Base-by-base conservation (phyloP, 148 eudicot genomes). In the Camellia japonica region DNA sequence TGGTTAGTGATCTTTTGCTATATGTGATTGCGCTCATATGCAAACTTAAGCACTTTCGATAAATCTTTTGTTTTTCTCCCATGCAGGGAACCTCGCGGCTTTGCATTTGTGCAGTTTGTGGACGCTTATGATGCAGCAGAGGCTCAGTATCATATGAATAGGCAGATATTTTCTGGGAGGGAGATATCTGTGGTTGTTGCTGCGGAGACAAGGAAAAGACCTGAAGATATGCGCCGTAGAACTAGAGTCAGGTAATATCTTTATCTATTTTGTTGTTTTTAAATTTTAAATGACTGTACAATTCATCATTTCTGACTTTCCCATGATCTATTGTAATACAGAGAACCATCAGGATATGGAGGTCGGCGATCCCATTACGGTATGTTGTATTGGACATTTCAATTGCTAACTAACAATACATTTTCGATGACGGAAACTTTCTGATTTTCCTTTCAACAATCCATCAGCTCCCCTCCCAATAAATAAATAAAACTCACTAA, bases 91-190 rank as follows among this genome's bases (percentile, higher is more conserved):
- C 97, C 97, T 75, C 91, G 97, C 68, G 94, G 97, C 62, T 92
- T 92, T 88, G 97, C 91, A 56, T 92, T 92, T 88, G 97, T 92
- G 82, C 88, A 93, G 88, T 93, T 89, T 83, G 90, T 91, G 70
- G 94, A 91, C 55, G 47, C 87, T 38, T 81, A 84, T 83, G 97
- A 93, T 41, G 94, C 97, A 51, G 87, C 84, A 55, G 97, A 93
- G 73, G 94, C 94, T 30, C 90, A 91, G 41, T 88, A 91, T 74
- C 90, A 88, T 71, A 91, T 93, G 91, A 87, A 93, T 73, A 86
- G 94, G n/a, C 85, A 86, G 80, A 77, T 89, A 73, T 88, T 93
- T 87, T 89, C 89, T 79, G 97, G 97, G 18, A 85, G 97, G 76
- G 94, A 93, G 82, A 87, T 92, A 44, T 84, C 88, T 73, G 97